Conservation (phyloP, 1,139 yeast species). For the Diutina mesorugosa region DNA sequence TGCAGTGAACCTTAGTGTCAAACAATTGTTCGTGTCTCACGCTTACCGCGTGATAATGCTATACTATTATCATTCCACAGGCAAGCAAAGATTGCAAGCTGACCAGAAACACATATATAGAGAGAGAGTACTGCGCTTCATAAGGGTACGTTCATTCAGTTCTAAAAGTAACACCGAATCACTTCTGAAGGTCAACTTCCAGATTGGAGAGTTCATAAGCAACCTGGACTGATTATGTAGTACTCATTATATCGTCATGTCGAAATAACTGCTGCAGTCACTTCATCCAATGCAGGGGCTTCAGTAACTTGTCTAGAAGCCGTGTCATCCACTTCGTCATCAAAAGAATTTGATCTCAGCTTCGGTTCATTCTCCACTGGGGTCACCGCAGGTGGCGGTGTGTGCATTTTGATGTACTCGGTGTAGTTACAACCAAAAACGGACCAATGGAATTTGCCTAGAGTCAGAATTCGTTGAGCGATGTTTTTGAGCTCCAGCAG, state of each 20-base stretch:
- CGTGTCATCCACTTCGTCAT: background rate
- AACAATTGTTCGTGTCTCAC: no score
- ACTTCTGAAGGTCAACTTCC: background rate
- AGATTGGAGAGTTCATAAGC: background rate
- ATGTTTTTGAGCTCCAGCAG: conserved; percentile 34
- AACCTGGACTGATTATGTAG: background rate
- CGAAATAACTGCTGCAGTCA: background rate
- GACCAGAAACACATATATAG: no score
- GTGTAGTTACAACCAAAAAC: conserved; percentile 50
- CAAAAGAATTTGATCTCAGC: background rate
- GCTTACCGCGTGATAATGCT: no score
- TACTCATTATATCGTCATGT: conserved; percentile 1
- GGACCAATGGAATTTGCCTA: conserved; percentile 61
- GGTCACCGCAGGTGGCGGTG: background rate
- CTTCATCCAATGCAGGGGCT: background rate
- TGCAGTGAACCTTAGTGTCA: no score
- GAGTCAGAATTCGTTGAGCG: conserved; percentile 39
- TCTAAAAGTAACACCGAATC: background rate
- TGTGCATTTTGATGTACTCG: background rate
- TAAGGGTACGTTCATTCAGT: background rate
- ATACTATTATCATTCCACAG: no score
- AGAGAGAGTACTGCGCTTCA: background rate
- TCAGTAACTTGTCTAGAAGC: background rate
- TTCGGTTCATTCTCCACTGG: background rate
- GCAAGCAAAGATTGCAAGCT: no score